Base-by-base conservation (phyloP, 2,329 filamentous ascomycete genomes). In the Catunica adiposa region DNA sequence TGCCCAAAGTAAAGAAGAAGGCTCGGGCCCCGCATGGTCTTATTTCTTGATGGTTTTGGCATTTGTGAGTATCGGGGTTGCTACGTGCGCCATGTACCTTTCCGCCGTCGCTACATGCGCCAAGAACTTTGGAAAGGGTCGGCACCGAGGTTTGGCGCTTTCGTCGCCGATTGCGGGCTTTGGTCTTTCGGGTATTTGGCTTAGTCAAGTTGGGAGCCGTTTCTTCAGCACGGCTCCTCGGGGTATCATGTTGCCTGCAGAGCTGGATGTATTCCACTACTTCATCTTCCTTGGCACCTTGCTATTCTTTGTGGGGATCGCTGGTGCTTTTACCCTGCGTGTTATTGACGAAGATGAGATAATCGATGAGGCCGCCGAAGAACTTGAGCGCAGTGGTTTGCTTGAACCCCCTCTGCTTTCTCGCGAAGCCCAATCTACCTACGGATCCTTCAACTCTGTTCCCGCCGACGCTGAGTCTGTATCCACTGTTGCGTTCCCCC, bases 71-170 rank as follows among this genome's bases (percentile, higher is more conserved):
- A 81, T 98, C 57, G 92, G 92, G 1, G 77, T 83, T 60, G 90
- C 81, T 3, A 96, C 90, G 0, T 86, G 85, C 61, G 80, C 80
- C 67, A 89, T 97, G 80, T 98, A 97, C 67, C 75, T 97, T 56
- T 79, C 83, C 53, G 84, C 88, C 1, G 84, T 98, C n/a, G 90
- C 90, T 5, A 94, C 90, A 0, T 95, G 89, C 65, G 92, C 92
- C 37, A 98, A 98, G 79, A 98, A 97, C 70, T 98, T 97, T 69
- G 89, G 89, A 51, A 82, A 84, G 59, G 88, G 89, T 3, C 86
- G 83, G 64, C 83, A 94, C 64, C 84, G 90, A 63, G 92, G 92
- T 0, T 71, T 98, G 53, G 90, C 94, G 59, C 75, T 98, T 56
- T 89, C 90, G 1, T 76, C 87, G 58, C 92, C 92, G 1, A 96